Conservation (phyloP, 1,139 yeast genomes). For the Spencermartinsiella ligniputridi region DNA sequence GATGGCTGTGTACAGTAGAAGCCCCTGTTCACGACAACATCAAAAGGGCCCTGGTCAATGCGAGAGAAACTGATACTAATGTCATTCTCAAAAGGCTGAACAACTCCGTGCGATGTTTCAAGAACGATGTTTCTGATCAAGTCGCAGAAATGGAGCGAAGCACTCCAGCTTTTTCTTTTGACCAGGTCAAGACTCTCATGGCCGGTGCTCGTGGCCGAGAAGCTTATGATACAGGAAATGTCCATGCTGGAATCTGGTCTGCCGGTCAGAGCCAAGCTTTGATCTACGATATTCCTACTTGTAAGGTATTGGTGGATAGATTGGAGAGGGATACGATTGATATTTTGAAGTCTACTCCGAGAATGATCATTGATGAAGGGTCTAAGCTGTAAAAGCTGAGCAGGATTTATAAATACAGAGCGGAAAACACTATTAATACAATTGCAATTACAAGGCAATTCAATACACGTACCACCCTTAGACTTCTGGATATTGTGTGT, state of each 20-base stretch:
- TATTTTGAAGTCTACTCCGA: conserved; percentile 11
- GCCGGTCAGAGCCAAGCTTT: conserved; percentile 32
- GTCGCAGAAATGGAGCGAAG: conserved; percentile 29
- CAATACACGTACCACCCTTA: no score
- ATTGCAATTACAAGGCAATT: no score
- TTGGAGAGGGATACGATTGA: conserved; percentile 24
- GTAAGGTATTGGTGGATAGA: conserved; percentile 26
- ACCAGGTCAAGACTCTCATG: conserved; percentile 28
- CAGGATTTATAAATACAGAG: no score
- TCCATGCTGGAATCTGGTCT: conserved; percentile 35
- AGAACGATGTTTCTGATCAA: conserved; percentile 30
- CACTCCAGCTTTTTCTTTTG: conserved; percentile 22
- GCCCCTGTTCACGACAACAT: conserved; percentile 33
- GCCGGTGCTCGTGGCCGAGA: conserved; percentile 31
- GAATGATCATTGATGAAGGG: conserved; percentile 6
- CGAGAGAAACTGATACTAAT: conserved; percentile 32
- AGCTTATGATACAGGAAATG: conserved; percentile 32
- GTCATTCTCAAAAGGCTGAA: conserved; percentile 30
- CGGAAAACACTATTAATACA: no score
- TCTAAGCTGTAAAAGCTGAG: conserved; percentile 10
- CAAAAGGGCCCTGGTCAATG: conserved; percentile 32
- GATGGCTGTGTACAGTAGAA: conserved; percentile 34
- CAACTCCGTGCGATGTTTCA: conserved; percentile 33
- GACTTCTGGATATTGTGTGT: background rate
- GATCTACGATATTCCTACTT: conserved; percentile 32